Conservation (phyloP, 2,329 filamentous ascomycete species). For the Westerdykella aurantiaca region DNA sequence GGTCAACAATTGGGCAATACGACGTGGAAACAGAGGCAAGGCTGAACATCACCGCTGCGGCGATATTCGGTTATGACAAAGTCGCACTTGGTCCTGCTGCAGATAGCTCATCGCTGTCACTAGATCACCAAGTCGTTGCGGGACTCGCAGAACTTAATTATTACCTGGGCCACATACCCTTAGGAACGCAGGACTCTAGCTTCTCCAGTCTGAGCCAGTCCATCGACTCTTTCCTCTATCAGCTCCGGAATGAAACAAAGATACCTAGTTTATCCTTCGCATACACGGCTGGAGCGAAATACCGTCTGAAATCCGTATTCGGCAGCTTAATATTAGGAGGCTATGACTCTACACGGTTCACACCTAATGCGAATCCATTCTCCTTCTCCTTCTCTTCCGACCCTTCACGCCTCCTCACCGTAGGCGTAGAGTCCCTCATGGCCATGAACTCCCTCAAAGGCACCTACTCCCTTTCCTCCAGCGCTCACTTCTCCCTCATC, state of each 20-base stretch:
- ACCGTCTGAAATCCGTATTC: conserved; percentile 28
- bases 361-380: conserved; percentile 21
- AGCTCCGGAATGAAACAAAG: conserved; percentile 21
- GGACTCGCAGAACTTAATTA: conserved; percentile 26
- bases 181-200: conserved; percentile 25
- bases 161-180: conserved; percentile 25
- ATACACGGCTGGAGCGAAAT: conserved; percentile 34
- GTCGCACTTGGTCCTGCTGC: conserved; percentile 22
- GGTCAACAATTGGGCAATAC: conserved; percentile 32
- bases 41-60: conserved; percentile 22
- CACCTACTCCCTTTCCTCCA: conserved; percentile 29
- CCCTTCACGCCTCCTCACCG: conserved; percentile 27
- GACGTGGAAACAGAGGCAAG: conserved; percentile 24
- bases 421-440: conserved; percentile 30
- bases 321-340: conserved; percentile 39
- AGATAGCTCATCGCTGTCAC: conserved; percentile 12
- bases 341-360: conserved; percentile 38
- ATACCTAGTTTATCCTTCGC: conserved; percentile 34
- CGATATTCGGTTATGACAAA: conserved; percentile 31
- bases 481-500: conserved; percentile 32
- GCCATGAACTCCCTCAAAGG: conserved; percentile 28
- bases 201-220: conserved; percentile 25
- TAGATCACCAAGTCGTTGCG: conserved; percentile 27
- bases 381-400: conserved; percentile 31
- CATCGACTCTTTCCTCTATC: conserved; percentile 22